Conservation (phyloP, 805 yeast species). For the Barnettozyma pratensis region DNA sequence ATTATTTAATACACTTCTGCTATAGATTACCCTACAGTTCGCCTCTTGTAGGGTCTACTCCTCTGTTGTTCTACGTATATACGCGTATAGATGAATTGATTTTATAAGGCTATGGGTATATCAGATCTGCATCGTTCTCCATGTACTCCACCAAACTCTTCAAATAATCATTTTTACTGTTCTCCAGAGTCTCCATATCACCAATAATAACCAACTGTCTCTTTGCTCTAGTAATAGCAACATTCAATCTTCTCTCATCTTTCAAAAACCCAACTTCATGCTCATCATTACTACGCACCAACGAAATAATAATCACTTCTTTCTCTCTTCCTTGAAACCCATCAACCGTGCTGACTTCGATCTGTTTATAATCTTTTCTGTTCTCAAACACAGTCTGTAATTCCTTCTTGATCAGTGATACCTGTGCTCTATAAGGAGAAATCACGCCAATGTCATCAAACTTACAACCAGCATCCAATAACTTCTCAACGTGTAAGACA, state of each 20-base stretch:
- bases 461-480: constrained; percentile 48
- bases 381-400: constrained; percentile 2
- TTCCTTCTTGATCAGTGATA: constrained; percentile 38
- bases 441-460: constrained; percentile 71
- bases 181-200: constrained; percentile 63
- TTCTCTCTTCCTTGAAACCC: constrained; percentile 97
- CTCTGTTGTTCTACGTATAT: neutral
- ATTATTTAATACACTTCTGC: too few relatives aligned
- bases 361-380: neutral
- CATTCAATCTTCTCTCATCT: constrained; percentile 80
- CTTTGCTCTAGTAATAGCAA: constrained; percentile 88
- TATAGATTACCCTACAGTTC: too few relatives aligned
- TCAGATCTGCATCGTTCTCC: constrained; percentile 7
- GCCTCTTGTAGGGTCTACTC: neutral
- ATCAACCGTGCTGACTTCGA: constrained; percentile 88
- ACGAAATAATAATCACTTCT: constrained; percentile 71
- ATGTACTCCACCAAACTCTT: constrained; percentile 5
- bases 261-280: constrained; percentile 75
- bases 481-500: constrained; percentile 44
- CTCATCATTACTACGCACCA: constrained; percentile 75
- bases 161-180: constrained; percentile 4
- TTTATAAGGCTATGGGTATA: constrained; percentile 4
- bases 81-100: neutral
- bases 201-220: constrained; percentile 84
- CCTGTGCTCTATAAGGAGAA: constrained; percentile 90